Conservation (phyloP, 2,329 filamentous ascomycete genomes). For the Zasmidium cellare region DNA sequence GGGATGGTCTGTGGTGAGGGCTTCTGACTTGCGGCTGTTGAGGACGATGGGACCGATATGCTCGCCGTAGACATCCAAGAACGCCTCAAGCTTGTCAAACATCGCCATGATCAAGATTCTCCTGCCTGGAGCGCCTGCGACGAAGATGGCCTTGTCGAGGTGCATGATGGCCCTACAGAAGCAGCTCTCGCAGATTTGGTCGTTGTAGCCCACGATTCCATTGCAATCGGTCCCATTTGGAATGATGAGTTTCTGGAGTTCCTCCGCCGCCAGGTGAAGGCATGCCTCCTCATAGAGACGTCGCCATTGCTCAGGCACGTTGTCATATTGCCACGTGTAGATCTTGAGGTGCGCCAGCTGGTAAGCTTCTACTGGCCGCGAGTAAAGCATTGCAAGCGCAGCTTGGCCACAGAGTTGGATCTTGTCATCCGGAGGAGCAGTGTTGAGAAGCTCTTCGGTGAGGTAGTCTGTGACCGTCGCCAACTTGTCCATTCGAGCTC, state of each 20-base stretch:
- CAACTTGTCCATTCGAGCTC: too few species aligned
- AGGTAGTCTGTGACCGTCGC: slow-evolving; percentile 3
- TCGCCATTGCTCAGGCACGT: slow-evolving; percentile 68
- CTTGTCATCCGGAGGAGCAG: slow-evolving; percentile 23
- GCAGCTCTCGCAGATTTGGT: not conserved
- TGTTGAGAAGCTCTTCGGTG: slow-evolving; percentile 9
- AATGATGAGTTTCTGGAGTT: not conserved
- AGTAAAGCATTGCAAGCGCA: slow-evolving; percentile 37
- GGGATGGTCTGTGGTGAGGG: slow-evolving; percentile 6
- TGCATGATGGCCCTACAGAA: slow-evolving; percentile 53
- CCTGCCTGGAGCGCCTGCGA: slow-evolving; percentile 65
- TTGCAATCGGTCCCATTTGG: not conserved
- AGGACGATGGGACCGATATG: slow-evolving; percentile 9
- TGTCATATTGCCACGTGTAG: slow-evolving; percentile 67
- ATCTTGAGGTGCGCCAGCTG: slow-evolving; percentile 65
- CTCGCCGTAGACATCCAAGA: slow-evolving; percentile 1
- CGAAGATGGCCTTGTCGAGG: slow-evolving; percentile 75
- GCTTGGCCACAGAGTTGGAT: slow-evolving; percentile 45
- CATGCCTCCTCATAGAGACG: slow-evolving; percentile 70
- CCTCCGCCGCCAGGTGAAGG: slow-evolving; percentile 58
- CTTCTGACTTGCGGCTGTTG: slow-evolving; percentile 8
- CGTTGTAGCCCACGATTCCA: not conserved
- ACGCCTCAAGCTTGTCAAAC: slow-evolving; percentile 50
- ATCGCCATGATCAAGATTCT: slow-evolving; percentile 50
- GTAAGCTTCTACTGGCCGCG: slow-evolving; percentile 53